These are phyloP conservation scores for Vanrija sp. DNA, from an alignment of 1,284 basidiomycete species.

Conservation along the genomic window DNA sequence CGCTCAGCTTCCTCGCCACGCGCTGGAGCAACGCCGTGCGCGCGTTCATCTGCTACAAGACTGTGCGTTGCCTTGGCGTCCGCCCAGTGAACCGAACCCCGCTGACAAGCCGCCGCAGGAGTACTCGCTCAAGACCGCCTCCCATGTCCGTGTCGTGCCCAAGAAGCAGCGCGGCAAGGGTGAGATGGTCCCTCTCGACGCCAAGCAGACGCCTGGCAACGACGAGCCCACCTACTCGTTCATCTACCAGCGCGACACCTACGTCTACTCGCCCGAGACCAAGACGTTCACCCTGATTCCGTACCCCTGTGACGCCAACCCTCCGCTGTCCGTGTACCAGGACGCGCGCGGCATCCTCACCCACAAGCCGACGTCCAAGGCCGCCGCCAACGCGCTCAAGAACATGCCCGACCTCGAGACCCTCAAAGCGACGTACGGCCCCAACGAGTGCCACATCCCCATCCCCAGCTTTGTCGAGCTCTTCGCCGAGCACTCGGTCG, in stretches of 20 bases:
- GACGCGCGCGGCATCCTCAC: slow-evolving; percentile 54
- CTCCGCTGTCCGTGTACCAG: slow-evolving; percentile 67
- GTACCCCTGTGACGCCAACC: slow-evolving; percentile 78
- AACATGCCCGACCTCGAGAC: slow-evolving; percentile 49
- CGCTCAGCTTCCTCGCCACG: slow-evolving; percentile 86
- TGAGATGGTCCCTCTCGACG: slow-evolving; percentile 76
- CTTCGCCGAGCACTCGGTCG: slow-evolving; percentile 86
- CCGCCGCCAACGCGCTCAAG: neutral
- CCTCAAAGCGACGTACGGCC: slow-evolving; percentile 64
- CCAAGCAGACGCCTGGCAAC: slow-evolving; percentile 58
- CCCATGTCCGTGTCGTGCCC: slow-evolving; percentile 80
- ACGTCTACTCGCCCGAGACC: slow-evolving; percentile 58
- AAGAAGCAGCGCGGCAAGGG: slow-evolving; percentile 82
- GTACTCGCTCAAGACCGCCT: slow-evolving; percentile 64
- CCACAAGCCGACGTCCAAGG: slow-evolving; percentile 21
- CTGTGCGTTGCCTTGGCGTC: slow-evolving; percentile 23
- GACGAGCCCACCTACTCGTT: slow-evolving; percentile 67
- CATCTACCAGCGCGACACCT: slow-evolving; percentile 94
- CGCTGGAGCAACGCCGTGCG: slow-evolving; percentile 81
- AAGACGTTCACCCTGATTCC: slow-evolving; percentile 77
- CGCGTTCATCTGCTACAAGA: slow-evolving; percentile 66
- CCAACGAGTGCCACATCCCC: slow-evolving; percentile 92
- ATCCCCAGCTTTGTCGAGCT: slow-evolving; percentile 85
- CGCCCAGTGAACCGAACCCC: slow-evolving; percentile 29
- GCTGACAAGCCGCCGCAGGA: slow-evolving; percentile 54